These are phyloP conservation scores for Fusarium anthophilum DNA, from an alignment of 2,329 filamentous ascomycete genomes.

Conservation along the genomic window DNA sequence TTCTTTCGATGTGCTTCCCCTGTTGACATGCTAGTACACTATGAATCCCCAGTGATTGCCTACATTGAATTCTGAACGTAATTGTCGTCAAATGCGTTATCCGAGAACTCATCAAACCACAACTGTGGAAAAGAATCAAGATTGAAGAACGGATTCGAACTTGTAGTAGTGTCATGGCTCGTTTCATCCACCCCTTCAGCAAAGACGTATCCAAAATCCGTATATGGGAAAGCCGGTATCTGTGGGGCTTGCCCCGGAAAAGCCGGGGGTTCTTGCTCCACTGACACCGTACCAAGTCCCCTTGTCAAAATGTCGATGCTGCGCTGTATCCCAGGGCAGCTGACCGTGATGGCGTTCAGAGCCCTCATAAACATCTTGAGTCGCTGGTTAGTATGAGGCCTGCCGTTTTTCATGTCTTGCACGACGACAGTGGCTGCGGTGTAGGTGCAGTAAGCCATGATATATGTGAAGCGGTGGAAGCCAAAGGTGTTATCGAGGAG, in stretches of 20 bases:
- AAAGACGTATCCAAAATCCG: neutral
- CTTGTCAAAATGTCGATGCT: neutral
- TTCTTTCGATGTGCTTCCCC: fast-evolving
- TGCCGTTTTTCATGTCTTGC: neutral
- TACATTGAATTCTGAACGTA: fast-evolving
- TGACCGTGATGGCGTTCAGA: neutral
- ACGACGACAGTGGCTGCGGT: neutral
- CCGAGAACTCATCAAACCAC: neutral
- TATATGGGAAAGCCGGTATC: neutral
- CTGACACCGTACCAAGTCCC: neutral
- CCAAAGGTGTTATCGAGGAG: neutral
- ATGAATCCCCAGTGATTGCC: fast-evolving
- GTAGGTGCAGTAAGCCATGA: slow-evolving; percentile 3
- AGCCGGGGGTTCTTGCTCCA: too few relatives aligned
- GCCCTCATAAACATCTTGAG: neutral
- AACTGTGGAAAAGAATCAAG: neutral
- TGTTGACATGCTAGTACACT: fast-evolving
- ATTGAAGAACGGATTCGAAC: neutral
- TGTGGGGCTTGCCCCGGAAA: neutral
- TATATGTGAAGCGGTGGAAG: neutral
- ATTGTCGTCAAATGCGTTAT: neutral
- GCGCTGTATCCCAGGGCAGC: neutral
- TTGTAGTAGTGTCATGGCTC: neutral
- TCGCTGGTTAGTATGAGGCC: neutral
- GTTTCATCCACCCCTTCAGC: neutral